Base-by-base conservation (phyloP, 2,329 filamentous ascomycete genomes). In the Neocucurbitaria cava region DNA sequence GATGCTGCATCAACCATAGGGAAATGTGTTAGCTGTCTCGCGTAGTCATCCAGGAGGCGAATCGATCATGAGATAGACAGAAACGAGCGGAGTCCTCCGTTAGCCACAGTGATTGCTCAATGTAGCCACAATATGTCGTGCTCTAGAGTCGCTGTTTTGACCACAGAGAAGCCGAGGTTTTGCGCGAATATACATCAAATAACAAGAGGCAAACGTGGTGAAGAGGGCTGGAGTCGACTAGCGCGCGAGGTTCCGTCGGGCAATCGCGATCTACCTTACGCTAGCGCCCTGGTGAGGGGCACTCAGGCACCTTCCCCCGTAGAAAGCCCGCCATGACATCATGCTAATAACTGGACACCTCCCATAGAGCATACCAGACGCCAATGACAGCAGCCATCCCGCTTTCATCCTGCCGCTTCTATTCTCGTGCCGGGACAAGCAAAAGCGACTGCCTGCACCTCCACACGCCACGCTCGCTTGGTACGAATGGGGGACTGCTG, bases 111-210 rank as follows among this genome's bases (percentile, higher is more conserved):
- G 3, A 57, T 59, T 51, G 50, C 57, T 46, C 47, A 60, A 61
- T 21, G 26, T 44, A 52, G 61, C 59, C 58, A 62, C 54, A 1
- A 23, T 35, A 62, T 64, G 61, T 64, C 61, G 61, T 60, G 57
- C 49, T 60, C 56, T 52, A 15, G 43, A 45, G 39, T 33, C 36
- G 46, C 47, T 23, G 28, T 17, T 39, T 42, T 18, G 33, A 36
- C 31, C 33, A 42, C n/a, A n/a, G 3, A 23, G 24, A 36, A 20
- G 18, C 3, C 41, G 26, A 38, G 31, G 35, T 40, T n/a, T 8
- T 17, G 49, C 46, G 31, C 35, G 43, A 45, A 50, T 52, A 42
- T 24, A 26, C 5, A 40, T 49, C 41, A 31, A 39, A 52, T 33
- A n/a, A 45, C 8, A 46, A 46, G 33, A 33, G 46, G 53, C 51